Conservation (phyloP, 2,329 filamentous ascomycete genomes). For the Thelonectria rubi region DNA sequence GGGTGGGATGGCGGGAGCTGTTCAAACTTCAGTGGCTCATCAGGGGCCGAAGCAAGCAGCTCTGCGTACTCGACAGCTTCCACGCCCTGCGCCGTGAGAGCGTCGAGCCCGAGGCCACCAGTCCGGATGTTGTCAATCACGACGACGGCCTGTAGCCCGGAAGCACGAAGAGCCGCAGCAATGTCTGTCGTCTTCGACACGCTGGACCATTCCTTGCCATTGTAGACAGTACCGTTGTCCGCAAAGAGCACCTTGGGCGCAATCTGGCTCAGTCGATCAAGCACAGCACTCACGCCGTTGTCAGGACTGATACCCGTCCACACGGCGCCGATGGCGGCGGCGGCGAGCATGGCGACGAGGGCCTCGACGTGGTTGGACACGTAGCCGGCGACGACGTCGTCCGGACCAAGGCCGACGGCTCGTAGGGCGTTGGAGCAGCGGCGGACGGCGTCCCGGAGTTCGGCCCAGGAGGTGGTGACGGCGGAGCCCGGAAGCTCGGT, state of each 20-base stretch:
- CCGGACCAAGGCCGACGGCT: constrained; percentile 66
- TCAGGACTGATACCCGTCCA: constrained; percentile 96
- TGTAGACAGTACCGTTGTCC: constrained; percentile 90
- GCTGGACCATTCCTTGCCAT: constrained; percentile 87
- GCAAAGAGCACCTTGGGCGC: constrained; percentile 83
- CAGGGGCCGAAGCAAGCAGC: constrained; percentile 55
- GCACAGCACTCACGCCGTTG: constrained; percentile 87
- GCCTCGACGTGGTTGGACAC: constrained; percentile 91
- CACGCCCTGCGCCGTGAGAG: constrained; percentile 52
- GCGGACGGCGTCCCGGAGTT: constrained; percentile 81
- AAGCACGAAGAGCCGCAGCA: constrained; percentile 66
- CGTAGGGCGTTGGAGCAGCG: constrained; percentile 76
- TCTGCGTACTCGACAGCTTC: constrained; percentile 54
- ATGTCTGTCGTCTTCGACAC: constrained; percentile 83
- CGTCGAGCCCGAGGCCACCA: constrained; percentile 54
- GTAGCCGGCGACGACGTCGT: constrained; percentile 74
- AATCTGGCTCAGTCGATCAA: constrained; percentile 89
- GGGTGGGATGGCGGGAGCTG: constrained; percentile 87
- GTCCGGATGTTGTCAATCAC: constrained; percentile 73
- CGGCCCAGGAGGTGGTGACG: constrained; percentile 72
- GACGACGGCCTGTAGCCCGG: constrained; percentile 74
- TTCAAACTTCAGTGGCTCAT: constrained; percentile 69
- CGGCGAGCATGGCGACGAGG: constrained; percentile 85
- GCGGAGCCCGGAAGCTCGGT: constrained; percentile 76
- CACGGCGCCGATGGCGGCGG: constrained; percentile 82